Evolutionary conservation across 2,329 filamentous ascomycete genomes (phyloP), one percentile per base, ranked within the genome.

Genomic region (Mycogone perniciosa): DNA sequence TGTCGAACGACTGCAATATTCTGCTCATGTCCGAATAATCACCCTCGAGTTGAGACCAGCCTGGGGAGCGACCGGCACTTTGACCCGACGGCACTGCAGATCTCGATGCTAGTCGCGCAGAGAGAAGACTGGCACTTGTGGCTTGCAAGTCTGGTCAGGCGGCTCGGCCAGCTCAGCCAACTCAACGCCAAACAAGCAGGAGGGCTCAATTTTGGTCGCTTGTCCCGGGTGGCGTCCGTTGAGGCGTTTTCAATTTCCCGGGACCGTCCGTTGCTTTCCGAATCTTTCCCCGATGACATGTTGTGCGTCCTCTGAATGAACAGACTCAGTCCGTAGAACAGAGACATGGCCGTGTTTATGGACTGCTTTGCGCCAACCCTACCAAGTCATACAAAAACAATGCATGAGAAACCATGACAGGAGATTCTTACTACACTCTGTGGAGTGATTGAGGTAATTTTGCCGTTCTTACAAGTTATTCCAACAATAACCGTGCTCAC

Each of bases 41-140:
- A 20, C 20, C 20, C 20, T 20, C 20, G 20, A n/a, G n/a, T 9
- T 13, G 27, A 33, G 33, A 31, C 43, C 26, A 31, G 13, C 20
- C 13, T 34, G 26, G 27, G 13, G 41, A 40, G 13, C 26, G 46
- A 48, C 42, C 39, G 46, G 46, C 38, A 48, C 27, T 42, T 48
- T 20, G 20, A 20, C 31, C 35, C 35, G 7, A 8, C 33, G 46
- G 31, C 38, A 26, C 26, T 27, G 46, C 31, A 31, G 46, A 48
- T 48, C 39, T 42, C 3, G 39, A 47, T 26, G 10, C 37, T 42
- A 39, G 33, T 35, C 9, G 37, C 37, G 20, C 29, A 20, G 38
- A n/a, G 37, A 42, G 46, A 38, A 35, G 29, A 6, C 20, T 20
- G 20, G 20, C 20, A 20, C 3, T 3, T 29, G 7, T 20, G 38